These are phyloP conservation scores for Peronosclerospora sorghi DNA, from an alignment of 352 stramenopile species.

Conservation along the genomic window DNA sequence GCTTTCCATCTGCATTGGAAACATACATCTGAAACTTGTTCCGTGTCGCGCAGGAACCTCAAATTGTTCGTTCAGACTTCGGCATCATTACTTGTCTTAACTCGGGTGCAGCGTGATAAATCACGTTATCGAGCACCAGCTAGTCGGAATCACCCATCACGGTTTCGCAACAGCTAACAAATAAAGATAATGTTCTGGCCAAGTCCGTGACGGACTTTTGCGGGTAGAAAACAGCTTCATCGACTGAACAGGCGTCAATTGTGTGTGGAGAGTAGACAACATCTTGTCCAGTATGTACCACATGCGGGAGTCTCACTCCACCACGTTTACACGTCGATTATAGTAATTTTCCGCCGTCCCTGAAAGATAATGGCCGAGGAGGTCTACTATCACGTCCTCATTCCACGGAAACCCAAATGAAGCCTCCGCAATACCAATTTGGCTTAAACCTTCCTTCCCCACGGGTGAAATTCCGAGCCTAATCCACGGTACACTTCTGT, in stretches of 20 bases:
- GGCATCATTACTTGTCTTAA: background rate
- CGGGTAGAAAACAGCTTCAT: too few species aligned
- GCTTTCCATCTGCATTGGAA: too few species aligned
- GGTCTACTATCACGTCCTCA: conserved; percentile 1
- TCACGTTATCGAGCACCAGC: too few species aligned
- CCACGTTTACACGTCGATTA: conserved; percentile 2
- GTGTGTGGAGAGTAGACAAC: background rate
- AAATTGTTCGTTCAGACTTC: background rate
- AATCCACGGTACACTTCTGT: background rate
- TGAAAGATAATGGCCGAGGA: background rate
- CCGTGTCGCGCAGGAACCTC: background rate
- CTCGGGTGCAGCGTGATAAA: too few species aligned
- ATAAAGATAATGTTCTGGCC: background rate
- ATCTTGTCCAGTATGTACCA: conserved; percentile 3
- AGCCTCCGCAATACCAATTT: background rate
- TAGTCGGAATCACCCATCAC: background rate
- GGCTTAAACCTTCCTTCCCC: background rate
- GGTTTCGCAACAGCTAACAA: background rate
- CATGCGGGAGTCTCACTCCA: background rate
- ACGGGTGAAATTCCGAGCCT: background rate
- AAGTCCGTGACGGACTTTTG: background rate
- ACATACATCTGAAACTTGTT: too few species aligned
- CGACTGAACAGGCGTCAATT: background rate
- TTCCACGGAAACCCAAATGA: background rate
- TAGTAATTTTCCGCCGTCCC: conserved; percentile 1